Percentiles rank a stretch among this genome's conserved stretches.
Conservation (phyloP, 1,284 basidiomycete genomes). For the Cryptococcus deneoformans region DNA sequence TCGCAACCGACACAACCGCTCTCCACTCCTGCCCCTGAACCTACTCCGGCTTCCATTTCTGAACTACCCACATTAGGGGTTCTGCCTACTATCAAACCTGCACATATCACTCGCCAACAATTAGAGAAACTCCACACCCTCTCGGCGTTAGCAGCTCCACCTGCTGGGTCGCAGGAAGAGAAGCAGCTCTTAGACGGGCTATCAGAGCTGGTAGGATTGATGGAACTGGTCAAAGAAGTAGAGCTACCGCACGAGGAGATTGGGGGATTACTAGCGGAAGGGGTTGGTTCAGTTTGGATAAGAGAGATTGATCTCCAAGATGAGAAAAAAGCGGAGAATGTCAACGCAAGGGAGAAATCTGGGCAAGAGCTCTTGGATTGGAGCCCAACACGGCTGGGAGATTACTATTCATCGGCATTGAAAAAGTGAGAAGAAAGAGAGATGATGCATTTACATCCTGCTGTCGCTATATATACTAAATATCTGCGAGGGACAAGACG, state of each 20-base stretch:
- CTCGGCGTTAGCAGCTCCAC: slow-evolving; percentile 30
- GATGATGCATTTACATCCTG: too few relatives aligned
- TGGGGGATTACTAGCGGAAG: slow-evolving; percentile 20
- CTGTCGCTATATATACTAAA: too few relatives aligned
- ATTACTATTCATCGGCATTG: slow-evolving; percentile 25
- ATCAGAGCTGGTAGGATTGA: slow-evolving; percentile 25
- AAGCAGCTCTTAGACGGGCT: slow-evolving; percentile 18
- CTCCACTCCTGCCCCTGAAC: not conserved
- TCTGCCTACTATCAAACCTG: not conserved
- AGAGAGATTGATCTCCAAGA: not conserved
- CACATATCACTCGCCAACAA: slow-evolving; percentile 10
- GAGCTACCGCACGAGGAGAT: slow-evolving; percentile 18
- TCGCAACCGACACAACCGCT: slow-evolving; percentile 5
- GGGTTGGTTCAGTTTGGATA: slow-evolving; percentile 24
- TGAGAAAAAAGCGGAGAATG: not conserved
- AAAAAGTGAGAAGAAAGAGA: slow-evolving; percentile 1
- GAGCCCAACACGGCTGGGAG: slow-evolving; percentile 29
- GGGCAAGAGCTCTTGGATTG: slow-evolving; percentile 26
- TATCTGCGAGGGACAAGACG: too few relatives aligned
- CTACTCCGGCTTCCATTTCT: not conserved
- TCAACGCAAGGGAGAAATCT: slow-evolving; percentile 7
- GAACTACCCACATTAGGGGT: not conserved
- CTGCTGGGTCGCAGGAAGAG: slow-evolving; percentile 24
- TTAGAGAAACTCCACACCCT: slow-evolving; percentile 26
- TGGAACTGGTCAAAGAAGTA: slow-evolving; percentile 33